Evolutionary conservation across 495 filamentous ascomycete species (phyloP).

Genomic region (Xanthoparmelia taractica): DNA sequence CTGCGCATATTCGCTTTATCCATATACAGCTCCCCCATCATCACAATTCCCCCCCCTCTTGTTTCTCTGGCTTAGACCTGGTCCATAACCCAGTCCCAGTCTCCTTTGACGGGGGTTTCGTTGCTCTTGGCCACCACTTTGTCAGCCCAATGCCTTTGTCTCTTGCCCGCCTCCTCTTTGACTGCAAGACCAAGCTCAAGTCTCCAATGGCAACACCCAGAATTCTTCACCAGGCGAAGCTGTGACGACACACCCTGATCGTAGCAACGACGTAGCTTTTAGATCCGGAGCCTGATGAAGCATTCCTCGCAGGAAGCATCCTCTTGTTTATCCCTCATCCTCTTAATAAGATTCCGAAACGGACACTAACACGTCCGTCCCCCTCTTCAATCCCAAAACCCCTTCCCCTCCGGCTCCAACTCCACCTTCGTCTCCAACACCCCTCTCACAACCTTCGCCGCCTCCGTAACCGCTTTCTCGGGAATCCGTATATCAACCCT

Average conservation of each 20-base stretch:
- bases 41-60: not conserved
- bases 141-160: not conserved
- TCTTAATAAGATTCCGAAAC: no score
- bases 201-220: not conserved
- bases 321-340: not conserved
- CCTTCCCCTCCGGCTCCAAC: constrained; percentile 10
- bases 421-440: constrained; percentile 11
- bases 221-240: not conserved
- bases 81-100: not conserved
- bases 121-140: not conserved
- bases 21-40: no score
- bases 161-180: not conserved
- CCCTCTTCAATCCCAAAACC: constrained; percentile 8
- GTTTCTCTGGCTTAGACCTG: not conserved
- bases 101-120: not conserved
- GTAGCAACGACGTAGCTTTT: not conserved
- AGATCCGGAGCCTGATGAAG: not conserved
- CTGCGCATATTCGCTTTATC: not conserved
- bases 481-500: constrained; percentile 8
- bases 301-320: not conserved
- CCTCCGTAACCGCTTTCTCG: constrained; percentile 13
- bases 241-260: not conserved
- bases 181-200: not conserved
- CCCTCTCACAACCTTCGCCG: constrained; percentile 14
- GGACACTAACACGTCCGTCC: not conserved